Evolutionary conservation across 257 asterid genomes (phyloP).

Genomic region (Fraxinus americana): DNA sequence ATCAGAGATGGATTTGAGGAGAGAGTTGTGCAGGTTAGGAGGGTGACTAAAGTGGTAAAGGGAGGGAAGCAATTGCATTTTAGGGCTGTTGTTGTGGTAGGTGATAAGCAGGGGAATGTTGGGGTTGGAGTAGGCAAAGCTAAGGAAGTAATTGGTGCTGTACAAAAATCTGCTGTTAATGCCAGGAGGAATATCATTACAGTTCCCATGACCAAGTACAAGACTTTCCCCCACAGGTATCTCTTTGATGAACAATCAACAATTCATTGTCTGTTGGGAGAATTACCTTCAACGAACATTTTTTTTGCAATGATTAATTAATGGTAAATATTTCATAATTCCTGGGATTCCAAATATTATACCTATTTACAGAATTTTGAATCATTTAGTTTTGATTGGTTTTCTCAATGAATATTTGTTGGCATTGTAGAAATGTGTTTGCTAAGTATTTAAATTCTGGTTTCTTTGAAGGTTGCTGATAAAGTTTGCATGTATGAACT

Average conservation of each 20-base stretch:
- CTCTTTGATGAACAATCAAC: neutral
- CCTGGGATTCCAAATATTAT: neutral
- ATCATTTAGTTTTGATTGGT: neutral
- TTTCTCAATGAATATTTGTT: neutral
- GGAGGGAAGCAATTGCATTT: slow-evolving; percentile 96
- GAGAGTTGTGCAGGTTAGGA: slow-evolving; percentile 88
- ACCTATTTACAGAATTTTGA: neutral
- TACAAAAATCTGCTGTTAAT: slow-evolving; percentile 81
- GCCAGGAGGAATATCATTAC: slow-evolving; percentile 77
- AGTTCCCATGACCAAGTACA: slow-evolving; percentile 89
- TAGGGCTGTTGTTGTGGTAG: slow-evolving; percentile 84
- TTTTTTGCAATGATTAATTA: neutral
- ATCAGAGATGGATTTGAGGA: slow-evolving; percentile 88
- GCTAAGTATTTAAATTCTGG: neutral
- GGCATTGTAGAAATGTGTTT: neutral
- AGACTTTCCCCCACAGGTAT: slow-evolving; percentile 93
- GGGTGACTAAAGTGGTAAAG: slow-evolving; percentile 95
- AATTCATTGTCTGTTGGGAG: neutral
- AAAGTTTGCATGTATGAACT: neutral
- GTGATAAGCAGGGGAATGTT: slow-evolving; percentile 85
- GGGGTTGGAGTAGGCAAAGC: slow-evolving; percentile 99
- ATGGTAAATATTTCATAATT: neutral
- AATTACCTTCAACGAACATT: neutral
- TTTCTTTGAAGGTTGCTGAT: slow-evolving; percentile 7
- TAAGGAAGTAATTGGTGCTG: slow-evolving; percentile 78